phyloP scores from a whole-genome alignment of 768 basidiomycete species.

The Hemileccinum impolitum region DNA sequence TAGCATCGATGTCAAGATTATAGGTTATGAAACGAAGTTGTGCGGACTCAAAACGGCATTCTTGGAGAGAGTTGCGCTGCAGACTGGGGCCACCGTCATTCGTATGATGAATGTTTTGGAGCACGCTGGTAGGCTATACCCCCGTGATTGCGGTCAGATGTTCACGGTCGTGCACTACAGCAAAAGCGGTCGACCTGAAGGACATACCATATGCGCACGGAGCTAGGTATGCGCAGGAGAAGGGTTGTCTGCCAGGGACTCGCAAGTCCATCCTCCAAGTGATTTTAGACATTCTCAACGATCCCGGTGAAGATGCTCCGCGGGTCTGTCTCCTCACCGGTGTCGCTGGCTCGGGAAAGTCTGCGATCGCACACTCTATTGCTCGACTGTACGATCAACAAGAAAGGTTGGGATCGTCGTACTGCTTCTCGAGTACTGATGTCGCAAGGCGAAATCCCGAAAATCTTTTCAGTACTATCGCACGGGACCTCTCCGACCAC shows the following conservation, averaged over 20 bases:
- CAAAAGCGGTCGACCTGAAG: neutral
- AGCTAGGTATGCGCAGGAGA: slow-evolving; percentile 7
- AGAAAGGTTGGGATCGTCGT: slow-evolving; percentile 20
- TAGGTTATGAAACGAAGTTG: neutral
- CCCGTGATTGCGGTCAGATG: too few species aligned
- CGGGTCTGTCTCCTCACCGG: slow-evolving; percentile 19
- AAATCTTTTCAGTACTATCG: neutral
- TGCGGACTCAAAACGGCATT: neutral
- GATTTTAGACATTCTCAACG: neutral
- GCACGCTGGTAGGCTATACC: neutral
- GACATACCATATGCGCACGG: slow-evolving; percentile 7
- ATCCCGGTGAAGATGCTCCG: neutral
- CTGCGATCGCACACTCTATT: neutral
- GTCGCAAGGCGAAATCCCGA: neutral
- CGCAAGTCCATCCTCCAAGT: neutral
- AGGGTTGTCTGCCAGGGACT: slow-evolving; percentile 2
- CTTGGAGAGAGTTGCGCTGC: neutral
- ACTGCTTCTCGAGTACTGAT: slow-evolving; percentile 13
- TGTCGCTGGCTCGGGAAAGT: slow-evolving; percentile 6
- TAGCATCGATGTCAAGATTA: neutral
- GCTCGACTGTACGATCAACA: slow-evolving; percentile 4
- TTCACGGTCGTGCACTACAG: neutral
- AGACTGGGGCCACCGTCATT: neutral
- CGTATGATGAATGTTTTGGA: neutral
- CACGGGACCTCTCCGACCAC: slow-evolving; percentile 19